phyloP scores from a whole-genome alignment of 2,329 filamentous ascomycete species.

The Sclerotinia subarctica region DNA sequence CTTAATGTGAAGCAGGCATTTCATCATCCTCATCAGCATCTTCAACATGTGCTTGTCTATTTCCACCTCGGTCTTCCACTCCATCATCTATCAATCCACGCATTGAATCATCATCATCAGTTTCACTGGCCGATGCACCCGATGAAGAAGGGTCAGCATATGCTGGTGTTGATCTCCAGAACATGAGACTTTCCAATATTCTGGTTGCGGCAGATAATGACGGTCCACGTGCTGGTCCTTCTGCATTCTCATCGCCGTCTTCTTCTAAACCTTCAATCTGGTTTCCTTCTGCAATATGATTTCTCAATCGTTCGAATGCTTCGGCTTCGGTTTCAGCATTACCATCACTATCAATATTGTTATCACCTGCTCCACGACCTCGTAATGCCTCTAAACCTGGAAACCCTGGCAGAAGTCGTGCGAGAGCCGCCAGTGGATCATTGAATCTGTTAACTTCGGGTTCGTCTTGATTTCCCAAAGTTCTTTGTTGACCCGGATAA shows the following conservation, averaged over 20 bases:
- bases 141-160: slow-evolving; percentile 1
- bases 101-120: slow-evolving; percentile 3
- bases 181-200: slow-evolving; percentile 26
- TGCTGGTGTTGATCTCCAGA: slow-evolving; percentile 25
- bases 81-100: neutral
- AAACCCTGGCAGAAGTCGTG: slow-evolving; percentile 28
- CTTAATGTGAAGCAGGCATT: neutral
- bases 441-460: slow-evolving; percentile 24
- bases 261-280: neutral
- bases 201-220: slow-evolving; percentile 24
- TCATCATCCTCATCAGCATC: neutral
- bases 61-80: neutral
- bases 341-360: slow-evolving; percentile 14
- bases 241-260: slow-evolving; percentile 12
- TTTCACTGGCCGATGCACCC: neutral
- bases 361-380: slow-evolving; percentile 2
- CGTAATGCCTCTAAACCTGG: slow-evolving; percentile 15
- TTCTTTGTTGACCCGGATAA: slow-evolving; percentile 30
- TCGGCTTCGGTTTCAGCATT: slow-evolving; percentile 3
- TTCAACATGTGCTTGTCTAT: slow-evolving; percentile 4
- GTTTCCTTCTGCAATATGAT: neutral
- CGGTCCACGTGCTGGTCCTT: slow-evolving; percentile 17
- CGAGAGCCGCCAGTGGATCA: slow-evolving; percentile 34
- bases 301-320: slow-evolving; percentile 6
- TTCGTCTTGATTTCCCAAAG: slow-evolving; percentile 18